Percentiles rank a stretch among this genome's conserved stretches.
Evolutionary conservation across 768 basidiomycete genomes (phyloP).

Genomic region (Leccinellum luteum): DNA sequence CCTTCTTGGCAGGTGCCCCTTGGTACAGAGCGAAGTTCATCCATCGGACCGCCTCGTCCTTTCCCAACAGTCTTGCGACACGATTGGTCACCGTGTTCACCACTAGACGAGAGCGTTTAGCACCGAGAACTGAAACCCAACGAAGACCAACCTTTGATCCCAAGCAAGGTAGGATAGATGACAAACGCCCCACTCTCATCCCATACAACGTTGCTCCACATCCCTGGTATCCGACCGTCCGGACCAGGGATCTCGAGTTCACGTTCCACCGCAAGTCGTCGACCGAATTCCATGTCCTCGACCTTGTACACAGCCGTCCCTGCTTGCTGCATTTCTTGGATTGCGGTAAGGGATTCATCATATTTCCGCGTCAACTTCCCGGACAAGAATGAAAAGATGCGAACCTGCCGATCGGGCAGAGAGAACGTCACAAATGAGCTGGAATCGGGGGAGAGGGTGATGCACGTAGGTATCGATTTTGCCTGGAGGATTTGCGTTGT

Average conservation of each 20-base stretch:
- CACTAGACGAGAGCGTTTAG: slow-evolving; percentile 44
- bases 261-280: slow-evolving; percentile 87
- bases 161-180: slow-evolving; percentile 88
- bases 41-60: slow-evolving; percentile 91
- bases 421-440: slow-evolving; percentile 93
- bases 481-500: slow-evolving; percentile 46
- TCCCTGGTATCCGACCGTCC: slow-evolving; percentile 67
- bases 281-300: slow-evolving; percentile 99
- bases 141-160: slow-evolving; percentile 77
- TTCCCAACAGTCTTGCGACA: slow-evolving; percentile 83
- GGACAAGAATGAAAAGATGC: slow-evolving; percentile 86
- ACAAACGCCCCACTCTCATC: slow-evolving; percentile 96
- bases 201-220: slow-evolving; percentile 92
- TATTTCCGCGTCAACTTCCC: slow-evolving; percentile 92
- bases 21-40: slow-evolving; percentile 89
- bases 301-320: slow-evolving; percentile 89
- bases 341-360: slow-evolving; percentile 89
- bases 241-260: slow-evolving; percentile 84
- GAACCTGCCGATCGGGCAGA: slow-evolving; percentile 89
- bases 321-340: slow-evolving; percentile 99
- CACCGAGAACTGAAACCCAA: background rate
- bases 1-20: slow-evolving; percentile 88
- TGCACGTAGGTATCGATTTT: slow-evolving; percentile 87
- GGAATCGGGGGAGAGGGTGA: slow-evolving; percentile 87
- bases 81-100: slow-evolving; percentile 95